Evolutionary conservation across 306 rosid species (phyloP), one percentile per base, ranked within the genome.

Genomic region (Vicia sativa): DNA sequence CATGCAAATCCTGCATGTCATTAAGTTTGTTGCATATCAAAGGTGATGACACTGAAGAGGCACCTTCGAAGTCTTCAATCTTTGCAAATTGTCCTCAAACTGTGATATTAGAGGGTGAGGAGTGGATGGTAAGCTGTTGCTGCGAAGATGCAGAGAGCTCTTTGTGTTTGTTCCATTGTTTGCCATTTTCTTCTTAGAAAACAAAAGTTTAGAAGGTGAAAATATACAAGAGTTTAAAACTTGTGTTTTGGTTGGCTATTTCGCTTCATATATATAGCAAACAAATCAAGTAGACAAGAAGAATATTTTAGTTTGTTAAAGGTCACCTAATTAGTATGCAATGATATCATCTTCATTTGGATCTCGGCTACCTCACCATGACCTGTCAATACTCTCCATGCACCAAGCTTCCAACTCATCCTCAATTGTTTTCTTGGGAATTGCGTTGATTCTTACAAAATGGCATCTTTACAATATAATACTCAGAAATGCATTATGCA

Each of bases 1-100:
- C 79, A 34, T 82, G 77, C 64, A 82, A 75, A 26, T 79, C 81
- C 73, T 57, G 71, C 72, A 72, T 42, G 61, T 62, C 68, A 37
- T 38, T 60, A 4, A 75, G 65, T 48, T 67, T 79, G 19, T 72
- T 58, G 65, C 54, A n/a, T 34, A 75, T 38, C 4, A 74, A 70
- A 39, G 79, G 53, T 29, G 76, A 60, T 63, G 85, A 42, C 14
- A n/a, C 39, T 43, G 69, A 71, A 13, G 83, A 25, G 29, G 65
- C 18, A 18, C 72, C 25, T 65, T 83, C n/a, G 70, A 83, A 73
- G n/a, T 11, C 9, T 50, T 76, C 71, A 83, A 25, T 54, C 58
- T 64, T n/a, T 55, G 37, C 46, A 79, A 60, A 29, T 83, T 54
- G 73, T 69, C 70, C 60, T 73, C 77, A 13, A 72, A 53, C 39